These are phyloP conservation scores for Protomyces inundatus DNA, from an alignment of 1,139 yeast genomes.

Conservation along the genomic window DNA sequence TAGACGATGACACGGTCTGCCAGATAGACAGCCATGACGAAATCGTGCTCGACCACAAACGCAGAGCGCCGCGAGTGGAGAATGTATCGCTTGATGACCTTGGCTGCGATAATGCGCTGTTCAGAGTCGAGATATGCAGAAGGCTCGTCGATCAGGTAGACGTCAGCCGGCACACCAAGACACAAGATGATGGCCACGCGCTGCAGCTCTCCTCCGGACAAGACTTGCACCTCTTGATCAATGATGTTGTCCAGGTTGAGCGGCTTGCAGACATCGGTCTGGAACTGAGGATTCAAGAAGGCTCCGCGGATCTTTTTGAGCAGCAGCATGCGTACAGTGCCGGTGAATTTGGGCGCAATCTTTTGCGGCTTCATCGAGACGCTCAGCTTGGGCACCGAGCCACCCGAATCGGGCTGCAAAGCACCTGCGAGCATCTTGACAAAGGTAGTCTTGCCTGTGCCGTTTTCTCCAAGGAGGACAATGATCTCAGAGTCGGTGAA, in stretches of 20 bases:
- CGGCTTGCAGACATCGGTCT: slow-evolving; percentile 96
- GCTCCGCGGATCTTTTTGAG: slow-evolving; percentile 92
- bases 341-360: slow-evolving; percentile 96
- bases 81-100: slow-evolving; percentile 94
- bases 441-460: slow-evolving; percentile 98
- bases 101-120: slow-evolving; percentile 98
- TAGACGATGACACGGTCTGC: slow-evolving; percentile 98
- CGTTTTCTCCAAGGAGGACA: slow-evolving; percentile 99
- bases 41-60: slow-evolving; percentile 98
- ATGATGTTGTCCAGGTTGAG: slow-evolving; percentile 86
- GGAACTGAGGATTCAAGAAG: slow-evolving; percentile 94
- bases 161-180: slow-evolving; percentile 57
- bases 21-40: slow-evolving; percentile 89
- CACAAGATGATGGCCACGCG: slow-evolving; percentile 97
- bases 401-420: slow-evolving; percentile 73
- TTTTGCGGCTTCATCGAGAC: slow-evolving; percentile 98
- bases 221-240: slow-evolving; percentile 94
- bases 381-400: slow-evolving; percentile 75
- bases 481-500: slow-evolving; percentile 94
- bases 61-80: slow-evolving; percentile 97
- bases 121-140: slow-evolving; percentile 96
- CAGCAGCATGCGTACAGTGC: slow-evolving; percentile 95
- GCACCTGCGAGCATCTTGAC: slow-evolving; percentile 94
- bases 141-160: slow-evolving; percentile 13
- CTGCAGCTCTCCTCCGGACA: slow-evolving; percentile 99